phyloP scores from a whole-genome alignment of 345 rosid species.

The Barbarea vulgaris region DNA sequence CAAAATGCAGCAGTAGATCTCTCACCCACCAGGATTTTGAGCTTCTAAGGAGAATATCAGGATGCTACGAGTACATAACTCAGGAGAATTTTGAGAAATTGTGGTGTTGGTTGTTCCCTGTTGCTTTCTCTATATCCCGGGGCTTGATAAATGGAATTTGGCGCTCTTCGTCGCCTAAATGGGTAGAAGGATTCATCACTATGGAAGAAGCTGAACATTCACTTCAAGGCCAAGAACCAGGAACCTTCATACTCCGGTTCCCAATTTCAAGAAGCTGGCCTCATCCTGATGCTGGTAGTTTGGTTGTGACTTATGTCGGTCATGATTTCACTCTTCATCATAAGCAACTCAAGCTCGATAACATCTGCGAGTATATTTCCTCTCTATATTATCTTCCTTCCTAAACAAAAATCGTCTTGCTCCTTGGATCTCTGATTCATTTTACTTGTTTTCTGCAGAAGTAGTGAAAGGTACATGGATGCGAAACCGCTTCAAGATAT shows the following conservation, averaged over 20 bases:
- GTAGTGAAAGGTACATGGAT: slow-evolving; percentile 46
- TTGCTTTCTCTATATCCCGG: slow-evolving; percentile 64
- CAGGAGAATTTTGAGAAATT: slow-evolving; percentile 83
- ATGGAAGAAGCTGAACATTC: slow-evolving; percentile 91
- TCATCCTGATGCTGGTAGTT: slow-evolving; percentile 90
- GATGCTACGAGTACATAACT: slow-evolving; percentile 68
- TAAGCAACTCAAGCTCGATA: slow-evolving; percentile 61
- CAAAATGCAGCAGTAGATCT: slow-evolving; percentile 69
- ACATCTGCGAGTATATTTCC: slow-evolving; percentile 50
- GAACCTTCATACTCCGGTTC: slow-evolving; percentile 80
- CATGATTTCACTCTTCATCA: slow-evolving; percentile 59
- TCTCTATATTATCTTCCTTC: slow-evolving; percentile 5
- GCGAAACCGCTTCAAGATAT: slow-evolving; percentile 58
- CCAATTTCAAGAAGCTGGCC: slow-evolving; percentile 97
- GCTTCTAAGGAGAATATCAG: slow-evolving; percentile 66
- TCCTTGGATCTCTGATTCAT: slow-evolving; percentile 9
- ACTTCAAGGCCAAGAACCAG: slow-evolving; percentile 80
- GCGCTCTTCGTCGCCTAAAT: slow-evolving; percentile 65
- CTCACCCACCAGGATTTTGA: slow-evolving; percentile 71
- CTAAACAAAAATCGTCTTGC: not conserved
- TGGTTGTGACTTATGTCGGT: slow-evolving; percentile 76
- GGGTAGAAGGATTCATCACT: slow-evolving; percentile 89
- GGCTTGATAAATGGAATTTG: slow-evolving; percentile 59
- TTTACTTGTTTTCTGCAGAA: slow-evolving; percentile 17
- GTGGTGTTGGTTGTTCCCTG: slow-evolving; percentile 93